Conservation (phyloP, 345 rosid genomes). For the Adansonia digitata region DNA sequence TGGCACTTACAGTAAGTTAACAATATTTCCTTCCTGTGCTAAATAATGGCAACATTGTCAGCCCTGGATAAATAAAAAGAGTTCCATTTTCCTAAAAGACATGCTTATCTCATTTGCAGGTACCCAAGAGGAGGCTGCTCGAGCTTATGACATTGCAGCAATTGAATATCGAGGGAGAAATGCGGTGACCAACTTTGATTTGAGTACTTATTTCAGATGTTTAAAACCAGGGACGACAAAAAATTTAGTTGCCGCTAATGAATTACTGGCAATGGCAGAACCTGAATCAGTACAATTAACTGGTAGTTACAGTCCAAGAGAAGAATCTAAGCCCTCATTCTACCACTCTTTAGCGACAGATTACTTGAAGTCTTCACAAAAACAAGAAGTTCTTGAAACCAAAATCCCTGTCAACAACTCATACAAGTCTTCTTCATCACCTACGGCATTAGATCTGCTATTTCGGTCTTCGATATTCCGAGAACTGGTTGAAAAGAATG, state of each 20-base stretch:
- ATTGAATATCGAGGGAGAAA: conserved; percentile 47
- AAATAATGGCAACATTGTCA: not conserved
- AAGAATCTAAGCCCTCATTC: conserved; percentile 29
- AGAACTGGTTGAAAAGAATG: conserved; percentile 50
- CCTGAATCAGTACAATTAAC: conserved; percentile 12
- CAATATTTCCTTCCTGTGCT: not conserved
- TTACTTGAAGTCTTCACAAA: conserved; percentile 17
- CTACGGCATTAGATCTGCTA: conserved; percentile 56
- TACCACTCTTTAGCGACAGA: conserved; percentile 21
- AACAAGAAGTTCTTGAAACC: conserved; percentile 25
- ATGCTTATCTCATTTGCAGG: conserved; percentile 18
- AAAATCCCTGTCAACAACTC: conserved; percentile 13
- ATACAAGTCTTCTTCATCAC: conserved; percentile 33
- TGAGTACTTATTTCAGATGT: conserved; percentile 50
- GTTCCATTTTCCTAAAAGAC: not conserved
- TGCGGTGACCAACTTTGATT: conserved; percentile 51
- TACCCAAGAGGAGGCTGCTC: conserved; percentile 58
- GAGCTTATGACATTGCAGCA: conserved; percentile 52
- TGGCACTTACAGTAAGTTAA: conserved; percentile 58
- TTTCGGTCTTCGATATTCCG: conserved; percentile 49
- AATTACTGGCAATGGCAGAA: conserved; percentile 14
- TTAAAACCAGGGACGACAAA: conserved; percentile 39
- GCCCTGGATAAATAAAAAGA: not conserved
- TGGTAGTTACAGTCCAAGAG: conserved; percentile 20
- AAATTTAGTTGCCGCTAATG: conserved; percentile 19